These are phyloP conservation scores for Yarrowia porcina DNA, from an alignment of 805 yeast genomes.

Conservation along the genomic window DNA sequence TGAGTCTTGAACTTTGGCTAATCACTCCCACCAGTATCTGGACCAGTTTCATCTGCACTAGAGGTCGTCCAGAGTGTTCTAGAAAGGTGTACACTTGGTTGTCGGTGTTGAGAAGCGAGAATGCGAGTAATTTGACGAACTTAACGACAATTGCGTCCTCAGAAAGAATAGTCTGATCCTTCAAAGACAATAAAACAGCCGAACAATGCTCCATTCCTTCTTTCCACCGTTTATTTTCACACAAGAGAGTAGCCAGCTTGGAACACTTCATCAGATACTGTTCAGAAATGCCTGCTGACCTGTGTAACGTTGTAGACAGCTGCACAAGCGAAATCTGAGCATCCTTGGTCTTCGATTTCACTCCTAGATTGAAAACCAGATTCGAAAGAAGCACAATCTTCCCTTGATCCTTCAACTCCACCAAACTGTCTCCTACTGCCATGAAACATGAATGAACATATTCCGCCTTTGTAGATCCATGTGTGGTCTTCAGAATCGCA, in stretches of 20 bases:
- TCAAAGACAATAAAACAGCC: background rate
- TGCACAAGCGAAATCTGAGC: background rate
- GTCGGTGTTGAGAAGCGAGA: background rate
- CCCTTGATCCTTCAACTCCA: background rate
- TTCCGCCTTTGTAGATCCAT: background rate
- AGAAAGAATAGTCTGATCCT: slow-evolving; percentile 2
- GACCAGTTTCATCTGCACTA: background rate
- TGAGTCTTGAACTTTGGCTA: background rate
- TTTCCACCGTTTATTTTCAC: slow-evolving; percentile 1
- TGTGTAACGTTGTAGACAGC: background rate
- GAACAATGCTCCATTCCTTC: background rate
- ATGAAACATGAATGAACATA: background rate
- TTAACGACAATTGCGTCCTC: background rate
- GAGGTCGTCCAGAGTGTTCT: background rate
- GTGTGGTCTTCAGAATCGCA: background rate
- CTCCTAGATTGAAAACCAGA: slow-evolving; percentile 10
- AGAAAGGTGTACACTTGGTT: background rate
- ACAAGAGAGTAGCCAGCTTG: background rate
- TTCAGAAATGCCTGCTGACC: background rate
- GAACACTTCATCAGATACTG: slow-evolving; percentile 13
- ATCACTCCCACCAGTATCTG: background rate
- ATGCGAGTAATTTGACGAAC: background rate
- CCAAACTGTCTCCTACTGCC: background rate
- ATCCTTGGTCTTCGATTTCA: background rate
- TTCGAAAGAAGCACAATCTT: background rate